Percentiles rank a stretch among this genome's conserved stretches.
Evolutionary conservation across 257 asterid species (phyloP).

Genomic region (Mitragyna speciosa): DNA sequence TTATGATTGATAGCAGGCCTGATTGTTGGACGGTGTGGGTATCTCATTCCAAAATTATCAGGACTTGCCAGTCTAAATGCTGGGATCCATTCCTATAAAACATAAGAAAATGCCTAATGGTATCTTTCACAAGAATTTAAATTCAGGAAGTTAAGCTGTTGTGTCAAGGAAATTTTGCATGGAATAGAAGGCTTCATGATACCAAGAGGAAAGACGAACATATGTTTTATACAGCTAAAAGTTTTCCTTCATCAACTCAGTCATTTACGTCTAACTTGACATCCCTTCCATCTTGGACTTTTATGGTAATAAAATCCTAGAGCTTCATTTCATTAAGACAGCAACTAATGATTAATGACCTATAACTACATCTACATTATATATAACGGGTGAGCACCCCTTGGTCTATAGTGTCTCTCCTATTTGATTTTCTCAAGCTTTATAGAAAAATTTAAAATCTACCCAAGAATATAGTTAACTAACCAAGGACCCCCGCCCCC

Average conservation of each 20-base stretch:
- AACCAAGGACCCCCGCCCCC: no score
- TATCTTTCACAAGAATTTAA: background rate
- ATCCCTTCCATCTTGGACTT: background rate
- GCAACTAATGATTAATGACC: background rate
- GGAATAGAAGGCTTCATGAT: background rate
- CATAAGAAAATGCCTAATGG: constrained; percentile 12
- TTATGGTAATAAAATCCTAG: background rate
- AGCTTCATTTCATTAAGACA: background rate
- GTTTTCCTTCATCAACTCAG: background rate
- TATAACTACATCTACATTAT: no score
- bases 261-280: background rate
- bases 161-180: background rate
- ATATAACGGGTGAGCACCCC: no score
- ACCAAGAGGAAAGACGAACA: background rate
- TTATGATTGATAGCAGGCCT: constrained; percentile 60
- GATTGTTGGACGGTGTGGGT: constrained; percentile 57
- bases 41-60: constrained; percentile 84
- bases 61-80: constrained; percentile 62
- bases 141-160: background rate
- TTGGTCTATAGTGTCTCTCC: no score
- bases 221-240: background rate
- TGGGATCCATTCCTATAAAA: constrained; percentile 82
- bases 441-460: no score
- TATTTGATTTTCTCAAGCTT: no score
- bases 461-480: no score